A percentile compares a stretch with the other conserved stretches of the same genome.
Conservation (phyloP, 176 grass and related monocot species). For the Thinopyrum elongatum region DNA sequence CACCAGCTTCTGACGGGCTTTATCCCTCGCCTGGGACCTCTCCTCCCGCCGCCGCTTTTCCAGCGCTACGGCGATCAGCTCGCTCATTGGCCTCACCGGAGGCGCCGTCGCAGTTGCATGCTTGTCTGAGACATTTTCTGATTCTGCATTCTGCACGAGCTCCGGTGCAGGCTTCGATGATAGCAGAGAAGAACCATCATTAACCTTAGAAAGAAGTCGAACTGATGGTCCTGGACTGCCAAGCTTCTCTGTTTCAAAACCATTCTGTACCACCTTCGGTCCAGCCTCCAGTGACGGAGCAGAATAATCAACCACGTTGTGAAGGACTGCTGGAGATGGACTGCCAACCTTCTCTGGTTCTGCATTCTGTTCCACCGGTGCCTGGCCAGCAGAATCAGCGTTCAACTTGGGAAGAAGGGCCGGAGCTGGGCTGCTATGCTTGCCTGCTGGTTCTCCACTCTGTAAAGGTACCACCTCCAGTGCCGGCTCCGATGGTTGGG, state of each 20-base stretch:
- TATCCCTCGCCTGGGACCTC: not conserved
- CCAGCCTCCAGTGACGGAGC: not conserved
- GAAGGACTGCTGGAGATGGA: not conserved
- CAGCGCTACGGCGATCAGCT: constrained; percentile 26
- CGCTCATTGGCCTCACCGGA: not conserved
- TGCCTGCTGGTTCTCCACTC: not conserved
- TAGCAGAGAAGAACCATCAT: not conserved
- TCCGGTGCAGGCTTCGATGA: not conserved
- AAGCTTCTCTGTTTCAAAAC: not conserved
- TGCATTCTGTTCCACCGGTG: not conserved
- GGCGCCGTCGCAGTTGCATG: not conserved
- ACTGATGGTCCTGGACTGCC: not conserved
- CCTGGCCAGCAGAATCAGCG: not conserved
- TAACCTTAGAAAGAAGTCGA: not conserved
- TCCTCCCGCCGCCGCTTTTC: not conserved
- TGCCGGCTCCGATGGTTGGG: not conserved
- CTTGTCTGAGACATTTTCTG: not conserved
- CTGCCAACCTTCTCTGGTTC: not conserved
- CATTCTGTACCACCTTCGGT: too few species aligned
- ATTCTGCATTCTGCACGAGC: not conserved
- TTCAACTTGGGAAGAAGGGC: not conserved
- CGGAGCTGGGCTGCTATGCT: not conserved
- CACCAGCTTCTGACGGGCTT: not conserved
- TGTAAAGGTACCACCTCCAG: not conserved
- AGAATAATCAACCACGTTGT: not conserved